Conservation (phyloP, 2,329 filamentous ascomycete genomes). For the Aspergillus candidus region DNA sequence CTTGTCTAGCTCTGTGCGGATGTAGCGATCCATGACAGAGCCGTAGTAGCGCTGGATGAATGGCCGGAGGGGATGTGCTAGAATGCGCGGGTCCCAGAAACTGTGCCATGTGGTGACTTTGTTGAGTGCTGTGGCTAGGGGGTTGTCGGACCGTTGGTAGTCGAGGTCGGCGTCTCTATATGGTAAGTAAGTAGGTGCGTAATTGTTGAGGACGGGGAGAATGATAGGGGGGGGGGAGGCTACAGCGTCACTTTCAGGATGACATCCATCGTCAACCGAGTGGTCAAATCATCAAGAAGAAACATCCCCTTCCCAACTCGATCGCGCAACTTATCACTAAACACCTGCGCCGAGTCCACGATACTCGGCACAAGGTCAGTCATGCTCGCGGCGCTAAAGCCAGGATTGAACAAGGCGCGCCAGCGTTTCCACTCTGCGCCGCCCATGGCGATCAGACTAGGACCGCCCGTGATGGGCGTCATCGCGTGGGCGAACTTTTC, state of each 20-base stretch:
- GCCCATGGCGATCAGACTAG: conserved; percentile 4
- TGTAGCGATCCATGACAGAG: conserved; percentile 1
- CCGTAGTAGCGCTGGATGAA: conserved; percentile 5
- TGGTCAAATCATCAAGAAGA: conserved; percentile 2
- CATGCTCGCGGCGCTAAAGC: conserved; percentile 2
- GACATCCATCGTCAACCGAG: conserved; percentile 3
- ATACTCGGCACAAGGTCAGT: conserved; percentile 2
- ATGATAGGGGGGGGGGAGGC: not conserved
- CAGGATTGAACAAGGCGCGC: conserved; percentile 6
- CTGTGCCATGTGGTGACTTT: conserved; percentile 1
- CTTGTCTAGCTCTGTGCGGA: conserved; percentile 4
- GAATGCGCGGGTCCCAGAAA: conserved; percentile 1
- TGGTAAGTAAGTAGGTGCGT: not conserved
- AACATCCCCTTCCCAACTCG: not conserved
- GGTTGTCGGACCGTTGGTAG: conserved; percentile 1
- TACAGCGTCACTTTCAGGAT: conserved; percentile 7
- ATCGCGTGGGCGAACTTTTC: not conserved
- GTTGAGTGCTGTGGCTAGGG: not conserved
- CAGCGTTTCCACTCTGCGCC: conserved; percentile 2
- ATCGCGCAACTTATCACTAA: conserved; percentile 1
- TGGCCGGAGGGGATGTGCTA: not conserved
- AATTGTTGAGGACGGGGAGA: no score
- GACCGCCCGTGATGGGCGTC: conserved; percentile 4
- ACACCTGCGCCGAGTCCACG: conserved; percentile 1
- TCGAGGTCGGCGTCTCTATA: conserved; percentile 2